Evolutionary conservation across 192 early-diverging fungal species (phyloP), one percentile per base, ranked within the genome.

Genomic region (Spizellomyces punctatus): DNA sequence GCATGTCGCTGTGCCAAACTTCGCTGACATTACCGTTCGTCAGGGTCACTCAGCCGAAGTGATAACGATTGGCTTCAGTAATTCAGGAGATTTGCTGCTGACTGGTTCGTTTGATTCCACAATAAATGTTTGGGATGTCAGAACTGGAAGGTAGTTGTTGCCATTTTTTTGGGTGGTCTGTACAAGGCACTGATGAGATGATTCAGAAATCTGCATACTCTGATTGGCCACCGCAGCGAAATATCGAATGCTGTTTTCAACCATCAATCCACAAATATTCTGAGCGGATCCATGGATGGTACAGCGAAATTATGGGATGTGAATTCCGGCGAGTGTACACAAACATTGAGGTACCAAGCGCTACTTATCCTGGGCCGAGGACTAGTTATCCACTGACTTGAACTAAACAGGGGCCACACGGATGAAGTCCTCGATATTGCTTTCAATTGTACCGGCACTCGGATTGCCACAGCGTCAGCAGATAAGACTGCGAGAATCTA

Each of bases 71-170:
- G 17, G 43, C 0, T 85, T 85, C 63, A 65, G 45, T 22, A 68
- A 69, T 22, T 43, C 66, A n/a, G 78, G 78, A 14, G 64, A 72
- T n/a, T 54, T 69, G n/a, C 36, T 86, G 14, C 64, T 75, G n/a
- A 85, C 84, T 3, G 84, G 81, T 0, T 86, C 84, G 0, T 82
- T 86, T 62, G 84, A 86, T 66, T 72, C 74, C 7, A 86, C 84
- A 0, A 27, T 82, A 10, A 84, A 81, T 58, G 74, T 86, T 5
- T 86, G 84, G 84, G 82, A 86, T 36, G 14, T 80, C 0, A 61
- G 79, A 16, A 78, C 44, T 2, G 58, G 46, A 27, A 57, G 68
- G 75, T 77, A 59, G 0, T 43, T 41, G 6, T 17, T 41, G 12
- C 2, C 14, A n/a, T 1, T 14, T 46, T 46, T 61, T n/a, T 4